These are phyloP conservation scores for Bimuria novae-zelandiae DNA, from an alignment of 2,329 filamentous ascomycete species.

Conservation along the genomic window DNA sequence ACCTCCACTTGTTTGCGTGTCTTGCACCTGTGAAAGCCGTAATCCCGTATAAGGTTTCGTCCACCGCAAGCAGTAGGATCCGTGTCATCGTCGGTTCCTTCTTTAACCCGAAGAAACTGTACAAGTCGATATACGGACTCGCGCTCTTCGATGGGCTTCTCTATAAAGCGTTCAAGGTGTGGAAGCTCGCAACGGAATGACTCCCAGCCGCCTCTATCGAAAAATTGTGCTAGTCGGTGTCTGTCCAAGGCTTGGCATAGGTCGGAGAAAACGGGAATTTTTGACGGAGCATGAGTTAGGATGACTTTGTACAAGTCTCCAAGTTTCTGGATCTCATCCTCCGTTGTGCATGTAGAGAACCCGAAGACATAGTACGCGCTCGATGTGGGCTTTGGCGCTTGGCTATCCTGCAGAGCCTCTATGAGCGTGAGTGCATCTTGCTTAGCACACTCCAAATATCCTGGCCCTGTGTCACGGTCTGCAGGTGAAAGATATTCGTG, in stretches of 20 bases:
- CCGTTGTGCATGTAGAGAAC: conserved; percentile 11
- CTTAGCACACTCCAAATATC: too few relatives aligned
- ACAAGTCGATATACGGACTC: conserved; percentile 20
- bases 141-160: background rate
- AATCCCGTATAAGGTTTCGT: conserved; percentile 20
- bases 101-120: conserved; percentile 17
- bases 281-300: background rate
- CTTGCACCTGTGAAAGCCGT: conserved; percentile 20
- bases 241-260: conserved; percentile 15
- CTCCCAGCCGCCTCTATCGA: conserved; percentile 12
- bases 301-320: conserved; percentile 16
- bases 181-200: conserved; percentile 11
- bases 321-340: conserved; percentile 12
- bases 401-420: background rate
- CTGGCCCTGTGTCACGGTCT: background rate
- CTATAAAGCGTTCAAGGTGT: conserved; percentile 18
- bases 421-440: conserved; percentile 6
- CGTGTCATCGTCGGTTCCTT: background rate
- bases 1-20: background rate
- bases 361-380: conserved; percentile 25
- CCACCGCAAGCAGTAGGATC: conserved; percentile 11
- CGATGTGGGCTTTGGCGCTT: background rate
- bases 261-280: conserved; percentile 8
- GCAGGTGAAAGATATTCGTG: background rate
- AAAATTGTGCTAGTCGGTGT: conserved; percentile 4